Evolutionary conservation across 2,329 filamentous ascomycete species (phyloP).

Genomic region (Pleurostoma richardsiae): DNA sequence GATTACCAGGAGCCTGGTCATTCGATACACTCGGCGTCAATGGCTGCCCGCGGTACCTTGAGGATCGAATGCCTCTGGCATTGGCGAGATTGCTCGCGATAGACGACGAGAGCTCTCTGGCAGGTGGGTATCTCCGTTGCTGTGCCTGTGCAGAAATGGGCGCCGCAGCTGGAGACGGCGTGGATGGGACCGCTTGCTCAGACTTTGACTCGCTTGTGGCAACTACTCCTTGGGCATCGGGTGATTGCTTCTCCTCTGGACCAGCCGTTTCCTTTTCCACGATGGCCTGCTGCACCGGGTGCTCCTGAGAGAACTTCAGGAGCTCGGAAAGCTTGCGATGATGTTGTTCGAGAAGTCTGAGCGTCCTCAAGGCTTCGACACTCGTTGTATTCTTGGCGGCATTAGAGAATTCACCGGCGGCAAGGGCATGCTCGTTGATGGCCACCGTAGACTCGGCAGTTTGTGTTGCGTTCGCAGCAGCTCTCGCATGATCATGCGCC

Average conservation of each 20-base stretch:
- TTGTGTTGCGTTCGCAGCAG: constrained; percentile 72
- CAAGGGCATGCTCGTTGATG: constrained; percentile 80
- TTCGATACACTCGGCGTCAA: constrained; percentile 68
- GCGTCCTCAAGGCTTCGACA: constrained; percentile 72
- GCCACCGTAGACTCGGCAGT: constrained; percentile 74
- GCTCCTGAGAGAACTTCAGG: constrained; percentile 63
- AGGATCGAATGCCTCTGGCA: constrained; percentile 69
- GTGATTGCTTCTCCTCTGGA: constrained; percentile 29
- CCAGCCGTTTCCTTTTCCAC: constrained; percentile 28
- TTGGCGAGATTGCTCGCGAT: constrained; percentile 87
- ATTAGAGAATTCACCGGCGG: constrained; percentile 82
- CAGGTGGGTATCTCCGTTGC: constrained; percentile 47
- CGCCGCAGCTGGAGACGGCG: constrained; percentile 16
- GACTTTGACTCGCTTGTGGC: constrained; percentile 6
- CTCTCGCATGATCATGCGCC: constrained; percentile 86
- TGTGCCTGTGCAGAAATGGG: constrained; percentile 29
- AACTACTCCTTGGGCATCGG: constrained; percentile 3
- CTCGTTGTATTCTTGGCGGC: constrained; percentile 68
- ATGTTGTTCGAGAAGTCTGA: constrained; percentile 81
- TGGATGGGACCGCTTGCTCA: constrained; percentile 11
- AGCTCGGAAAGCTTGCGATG: constrained; percentile 80
- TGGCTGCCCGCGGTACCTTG: constrained; percentile 58
- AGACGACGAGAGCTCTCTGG: constrained; percentile 70
- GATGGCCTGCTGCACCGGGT: constrained; percentile 32
- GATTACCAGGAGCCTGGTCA: constrained; percentile 66